Percentiles rank a stretch among this genome's conserved stretches.
Conservation (phyloP, 2,329 filamentous ascomycete species). For the Ophiobolus disseminans region DNA sequence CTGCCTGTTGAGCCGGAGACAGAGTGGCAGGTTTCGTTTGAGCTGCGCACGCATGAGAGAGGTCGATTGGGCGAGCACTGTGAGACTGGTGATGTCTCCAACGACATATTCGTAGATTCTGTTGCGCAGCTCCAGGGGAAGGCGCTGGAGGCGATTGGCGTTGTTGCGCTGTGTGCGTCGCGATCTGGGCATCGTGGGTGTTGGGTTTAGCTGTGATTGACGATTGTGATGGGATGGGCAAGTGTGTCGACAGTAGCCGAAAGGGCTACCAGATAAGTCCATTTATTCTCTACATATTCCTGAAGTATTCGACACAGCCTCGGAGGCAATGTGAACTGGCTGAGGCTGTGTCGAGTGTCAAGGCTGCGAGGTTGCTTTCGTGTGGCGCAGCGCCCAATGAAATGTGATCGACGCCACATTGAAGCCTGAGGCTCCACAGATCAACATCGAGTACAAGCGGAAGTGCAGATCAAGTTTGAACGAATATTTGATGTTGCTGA, state of each 20-base stretch:
- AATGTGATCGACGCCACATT: background rate
- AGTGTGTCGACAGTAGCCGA: too few species aligned
- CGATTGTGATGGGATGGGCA: background rate
- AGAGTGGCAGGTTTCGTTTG: background rate
- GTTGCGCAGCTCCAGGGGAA: background rate
- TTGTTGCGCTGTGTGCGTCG: background rate
- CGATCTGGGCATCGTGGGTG: background rate
- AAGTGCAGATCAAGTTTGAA: too few species aligned
- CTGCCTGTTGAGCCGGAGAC: background rate
- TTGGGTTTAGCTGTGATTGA: background rate
- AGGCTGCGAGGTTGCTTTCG: background rate
- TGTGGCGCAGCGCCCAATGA: background rate
- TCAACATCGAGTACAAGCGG: too few species aligned
- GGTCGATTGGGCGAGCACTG: too few species aligned
- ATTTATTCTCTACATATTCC: too few species aligned
- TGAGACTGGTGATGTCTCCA: background rate
- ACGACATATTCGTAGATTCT: background rate
- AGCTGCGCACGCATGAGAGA: too few species aligned
- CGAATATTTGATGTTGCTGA: too few species aligned
- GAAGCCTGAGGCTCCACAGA: background rate
- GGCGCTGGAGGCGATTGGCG: background rate
- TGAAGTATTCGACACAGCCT: too few species aligned
- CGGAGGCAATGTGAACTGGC: too few species aligned
- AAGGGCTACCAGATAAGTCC: too few species aligned
- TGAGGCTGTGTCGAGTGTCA: too few species aligned